A percentile compares a stretch with the other conserved stretches of the same genome.
These are phyloP conservation scores for Venturia carpophila DNA, from an alignment of 2,329 filamentous ascomycete species.

Conservation along the genomic window DNA sequence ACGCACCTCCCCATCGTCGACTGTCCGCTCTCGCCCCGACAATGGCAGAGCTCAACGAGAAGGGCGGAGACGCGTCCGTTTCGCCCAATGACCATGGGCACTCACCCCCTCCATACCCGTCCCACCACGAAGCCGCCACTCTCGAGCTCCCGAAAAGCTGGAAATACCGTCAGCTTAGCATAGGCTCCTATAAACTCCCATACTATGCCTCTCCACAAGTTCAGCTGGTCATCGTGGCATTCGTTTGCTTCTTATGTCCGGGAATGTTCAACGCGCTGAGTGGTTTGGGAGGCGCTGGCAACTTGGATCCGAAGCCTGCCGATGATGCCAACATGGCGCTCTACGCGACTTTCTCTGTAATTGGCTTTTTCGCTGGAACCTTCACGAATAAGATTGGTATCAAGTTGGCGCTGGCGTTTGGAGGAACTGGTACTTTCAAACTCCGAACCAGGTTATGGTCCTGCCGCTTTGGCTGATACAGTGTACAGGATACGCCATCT, in stretches of 20 bases:
- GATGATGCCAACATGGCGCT: conserved; percentile 64
- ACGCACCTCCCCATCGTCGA: not conserved
- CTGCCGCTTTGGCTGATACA: not conserved
- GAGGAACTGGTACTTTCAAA: conserved; percentile 44
- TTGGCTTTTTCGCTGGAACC: conserved; percentile 59
- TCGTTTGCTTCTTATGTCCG: conserved; percentile 48
- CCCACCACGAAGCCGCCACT: conserved; percentile 21
- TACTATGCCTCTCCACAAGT: conserved; percentile 44
- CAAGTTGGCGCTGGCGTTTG: conserved; percentile 58
- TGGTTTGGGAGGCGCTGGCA: conserved; percentile 41
- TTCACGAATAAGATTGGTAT: conserved; percentile 71
- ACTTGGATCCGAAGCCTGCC: conserved; percentile 42
- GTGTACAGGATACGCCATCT: conserved; percentile 60
- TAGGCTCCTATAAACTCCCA: conserved; percentile 37
- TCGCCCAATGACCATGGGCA: not conserved
- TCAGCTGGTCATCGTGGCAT: conserved; percentile 43
- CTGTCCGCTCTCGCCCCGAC: not conserved
- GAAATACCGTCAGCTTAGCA: conserved; percentile 39
- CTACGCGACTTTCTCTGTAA: conserved; percentile 62
- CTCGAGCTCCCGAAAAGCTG: conserved; percentile 37
- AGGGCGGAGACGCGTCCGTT: conserved; percentile 15
- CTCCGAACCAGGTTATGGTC: not conserved
- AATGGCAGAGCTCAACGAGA: conserved; percentile 22
- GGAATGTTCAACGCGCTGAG: conserved; percentile 48
- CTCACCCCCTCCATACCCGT: not conserved